phyloP scores from a whole-genome alignment of 805 yeast species.

The Pichia rugopelliculosa region DNA sequence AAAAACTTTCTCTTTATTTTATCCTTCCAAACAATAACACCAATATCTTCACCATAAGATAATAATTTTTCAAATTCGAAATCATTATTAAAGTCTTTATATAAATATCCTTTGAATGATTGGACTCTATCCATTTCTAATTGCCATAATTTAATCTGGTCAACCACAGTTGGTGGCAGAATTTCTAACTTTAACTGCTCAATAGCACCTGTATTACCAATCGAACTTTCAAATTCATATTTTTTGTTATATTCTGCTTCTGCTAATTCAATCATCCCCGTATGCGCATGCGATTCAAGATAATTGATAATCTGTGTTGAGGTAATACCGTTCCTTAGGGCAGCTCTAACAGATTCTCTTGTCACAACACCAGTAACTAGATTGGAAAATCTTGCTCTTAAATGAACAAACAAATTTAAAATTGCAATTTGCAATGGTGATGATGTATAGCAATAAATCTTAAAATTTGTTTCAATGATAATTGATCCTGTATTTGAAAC shows the following conservation, averaged over 20 bases:
- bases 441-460: constrained; percentile 85
- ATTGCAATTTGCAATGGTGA: constrained; percentile 95
- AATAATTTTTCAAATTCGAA: constrained; percentile 68
- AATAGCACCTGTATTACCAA: constrained; percentile 32
- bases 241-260: constrained; percentile 63
- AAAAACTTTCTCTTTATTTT: constrained; percentile 64
- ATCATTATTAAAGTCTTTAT: constrained; percentile 73
- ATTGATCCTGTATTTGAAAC: constrained; percentile 49
- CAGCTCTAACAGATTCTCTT: constrained; percentile 82
- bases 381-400: constrained; percentile 78
- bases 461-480: constrained; percentile 89
- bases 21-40: constrained; percentile 86
- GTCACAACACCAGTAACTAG: constrained; percentile 92
- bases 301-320: constrained; percentile 92
- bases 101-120: constrained; percentile 78
- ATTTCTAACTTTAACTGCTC: constrained; percentile 49
- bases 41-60: constrained; percentile 82
- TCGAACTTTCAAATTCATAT: constrained; percentile 51
- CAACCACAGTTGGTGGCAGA: constrained; percentile 92
- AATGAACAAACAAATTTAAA: constrained; percentile 76
- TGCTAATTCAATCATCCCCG: constrained; percentile 74
- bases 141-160: constrained; percentile 95
- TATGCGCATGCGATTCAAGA: constrained; percentile 86
- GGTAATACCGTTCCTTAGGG: constrained; percentile 81
- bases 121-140: constrained; percentile 88